These are phyloP conservation scores for Achlya hypogyna DNA, from an alignment of 352 stramenopile genomes.

Conservation along the genomic window DNA sequence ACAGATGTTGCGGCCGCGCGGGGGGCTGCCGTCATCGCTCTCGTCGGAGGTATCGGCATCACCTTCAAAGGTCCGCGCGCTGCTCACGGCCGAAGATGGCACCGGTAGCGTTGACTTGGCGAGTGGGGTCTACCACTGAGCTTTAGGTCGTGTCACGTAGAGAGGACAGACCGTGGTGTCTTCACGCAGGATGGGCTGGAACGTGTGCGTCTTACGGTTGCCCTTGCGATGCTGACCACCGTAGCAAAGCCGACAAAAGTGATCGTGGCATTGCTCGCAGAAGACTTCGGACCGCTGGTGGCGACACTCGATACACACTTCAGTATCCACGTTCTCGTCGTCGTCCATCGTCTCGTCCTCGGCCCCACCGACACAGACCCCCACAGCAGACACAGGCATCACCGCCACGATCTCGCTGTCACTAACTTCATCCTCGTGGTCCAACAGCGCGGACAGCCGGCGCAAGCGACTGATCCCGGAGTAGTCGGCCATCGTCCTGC, in stretches of 20 bases:
- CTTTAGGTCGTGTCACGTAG: slow-evolving; percentile 27
- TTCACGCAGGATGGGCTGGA: slow-evolving; percentile 53
- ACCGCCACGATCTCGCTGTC: not conserved
- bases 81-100: not conserved
- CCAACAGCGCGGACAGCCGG: slow-evolving; percentile 16
- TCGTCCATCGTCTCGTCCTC: slow-evolving; percentile 5
- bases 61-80: slow-evolving; percentile 29
- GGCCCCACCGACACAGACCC: not conserved
- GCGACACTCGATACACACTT: slow-evolving; percentile 16
- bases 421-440: slow-evolving; percentile 6
- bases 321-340: slow-evolving; percentile 10
- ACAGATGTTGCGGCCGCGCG: slow-evolving; percentile 73
- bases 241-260: slow-evolving; percentile 81
- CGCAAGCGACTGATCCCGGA: slow-evolving; percentile 3
- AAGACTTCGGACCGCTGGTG: slow-evolving; percentile 18
- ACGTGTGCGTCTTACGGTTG: slow-evolving; percentile 64
- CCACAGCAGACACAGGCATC: not conserved
- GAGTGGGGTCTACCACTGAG: slow-evolving; percentile 15
- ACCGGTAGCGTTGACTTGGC: not conserved
- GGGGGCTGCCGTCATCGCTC: slow-evolving; percentile 24
- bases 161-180: not conserved
- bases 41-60: slow-evolving; percentile 28
- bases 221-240: slow-evolving; percentile 79
- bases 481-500: slow-evolving; percentile 15
- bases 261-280: slow-evolving; percentile 84